Base-by-base conservation (phyloP, 2,329 filamentous ascomycete genomes). In the Chalaropsis thielavioides region DNA sequence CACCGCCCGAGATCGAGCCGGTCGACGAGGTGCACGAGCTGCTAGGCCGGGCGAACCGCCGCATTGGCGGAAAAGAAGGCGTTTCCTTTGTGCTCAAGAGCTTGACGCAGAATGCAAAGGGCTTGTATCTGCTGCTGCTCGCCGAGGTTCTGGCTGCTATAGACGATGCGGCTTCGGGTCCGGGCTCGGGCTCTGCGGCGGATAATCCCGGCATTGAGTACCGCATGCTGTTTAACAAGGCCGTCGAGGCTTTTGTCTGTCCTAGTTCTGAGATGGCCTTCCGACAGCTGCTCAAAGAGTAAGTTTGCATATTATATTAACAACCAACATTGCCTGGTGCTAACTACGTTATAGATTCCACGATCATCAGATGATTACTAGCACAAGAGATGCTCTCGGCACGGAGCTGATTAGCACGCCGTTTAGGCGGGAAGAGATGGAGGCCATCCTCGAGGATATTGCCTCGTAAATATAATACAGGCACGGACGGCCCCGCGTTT, bases 301-400 rank as follows among this genome's bases (percentile, higher is more conserved):
- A 75, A 68, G 84, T 67, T 17, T 65, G n/a, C 38, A 19, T 27
- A 64, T 61, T 66, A 6, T 44, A 38, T 43, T 46, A 13, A 19
- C 19, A 11, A 13, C 31, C 27, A 51, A 5, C 66, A 61, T 43
- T 62, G 15, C 40, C 78, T 72, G 64, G 41, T 62, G 5, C 49
- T 62, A 66, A 58, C 38, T 41, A 4, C 15, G 17, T 31, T 31
- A 15, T 69, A 88, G 85, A 75, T 94, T 99, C 74, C 90, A 96
- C 73, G 94, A 99, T 71, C 94, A 99, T 77, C 90, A 96, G 72
- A 97, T 99, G 85, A 88, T 99, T 68, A 90, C 90, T 64, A 95
- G 89, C 68, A 84, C 86, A 68, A 92, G 92, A 72, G 92, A 99
- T 73, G 82, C 83, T 0, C 78, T 92, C 65, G 94, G 94, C 2